A percentile compares a stretch with the other conserved stretches of the same genome.
phyloP scores from a whole-genome alignment of 176 grass and related monocot genomes.

The Triticum turgidum region DNA sequence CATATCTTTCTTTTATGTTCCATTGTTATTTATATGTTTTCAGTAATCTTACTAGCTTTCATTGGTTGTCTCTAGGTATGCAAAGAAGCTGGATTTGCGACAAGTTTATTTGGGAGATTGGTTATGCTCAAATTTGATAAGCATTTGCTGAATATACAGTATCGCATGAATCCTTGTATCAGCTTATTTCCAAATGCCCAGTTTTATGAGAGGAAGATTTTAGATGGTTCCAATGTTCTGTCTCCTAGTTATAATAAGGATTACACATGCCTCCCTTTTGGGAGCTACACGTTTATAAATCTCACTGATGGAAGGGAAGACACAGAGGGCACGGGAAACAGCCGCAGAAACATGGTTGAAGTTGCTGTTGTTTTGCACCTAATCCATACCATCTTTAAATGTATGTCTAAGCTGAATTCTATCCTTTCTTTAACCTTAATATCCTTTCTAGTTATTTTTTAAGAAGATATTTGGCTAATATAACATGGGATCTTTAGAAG shows the following conservation, averaged over 20 bases:
- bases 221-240: constrained; percentile 60
- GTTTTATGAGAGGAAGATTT: constrained; percentile 63
- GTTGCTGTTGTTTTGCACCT: constrained; percentile 62
- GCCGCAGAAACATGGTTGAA: constrained; percentile 64
- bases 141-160: constrained; percentile 71
- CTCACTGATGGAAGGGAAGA: constrained; percentile 71
- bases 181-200: constrained; percentile 67
- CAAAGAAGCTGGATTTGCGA: constrained; percentile 65
- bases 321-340: constrained; percentile 50
- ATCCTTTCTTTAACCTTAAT: not conserved
- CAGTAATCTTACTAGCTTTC: not conserved
- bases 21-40: not conserved
- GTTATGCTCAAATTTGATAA: constrained; percentile 49
- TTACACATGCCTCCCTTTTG: constrained; percentile 40
- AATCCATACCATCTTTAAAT: constrained; percentile 50
- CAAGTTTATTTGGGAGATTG: constrained; percentile 74
- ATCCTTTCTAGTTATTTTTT: not conserved
- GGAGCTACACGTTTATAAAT: constrained; percentile 59
- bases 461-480: not conserved
- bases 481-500: not conserved
- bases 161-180: constrained; percentile 76
- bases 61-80: constrained; percentile 43
- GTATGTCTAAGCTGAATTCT: constrained; percentile 31
- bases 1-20: not conserved
- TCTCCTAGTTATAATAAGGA: constrained; percentile 52